These are phyloP conservation scores for Epichloe brachyelytri DNA, from an alignment of 2,329 filamentous ascomycete genomes.

Conservation along the genomic window DNA sequence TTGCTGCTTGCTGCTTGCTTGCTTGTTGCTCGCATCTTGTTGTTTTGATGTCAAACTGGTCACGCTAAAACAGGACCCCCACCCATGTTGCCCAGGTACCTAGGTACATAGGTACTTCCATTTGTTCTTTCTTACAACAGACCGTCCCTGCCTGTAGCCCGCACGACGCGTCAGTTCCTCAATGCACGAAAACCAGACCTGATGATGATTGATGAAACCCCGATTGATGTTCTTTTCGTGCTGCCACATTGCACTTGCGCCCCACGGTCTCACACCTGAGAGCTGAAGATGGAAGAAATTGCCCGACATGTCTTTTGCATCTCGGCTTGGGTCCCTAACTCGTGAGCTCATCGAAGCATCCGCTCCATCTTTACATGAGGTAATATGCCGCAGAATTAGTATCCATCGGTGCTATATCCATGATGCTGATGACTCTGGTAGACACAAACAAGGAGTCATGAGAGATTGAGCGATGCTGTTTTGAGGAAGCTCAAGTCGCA, in stretches of 20 bases:
- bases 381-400: conserved; percentile 18
- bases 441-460: conserved; percentile 25
- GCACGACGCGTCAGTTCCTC: background rate
- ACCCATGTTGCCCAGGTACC: background rate
- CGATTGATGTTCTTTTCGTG: background rate
- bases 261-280: background rate
- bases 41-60: background rate
- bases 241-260: background rate
- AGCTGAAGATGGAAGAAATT: conserved; percentile 3
- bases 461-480: conserved; percentile 32
- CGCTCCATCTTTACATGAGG: conserved; percentile 40
- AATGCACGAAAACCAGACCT: background rate
- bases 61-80: background rate
- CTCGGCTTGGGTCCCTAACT: conserved; percentile 48
- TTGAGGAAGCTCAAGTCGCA: conserved; percentile 40
- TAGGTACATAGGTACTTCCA: too few species aligned
- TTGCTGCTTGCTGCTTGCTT: background rate
- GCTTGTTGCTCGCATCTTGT: background rate
- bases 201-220: background rate
- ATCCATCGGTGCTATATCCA: too few species aligned
- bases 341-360: conserved; percentile 59
- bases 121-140: too few species aligned
- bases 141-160: too few species aligned
- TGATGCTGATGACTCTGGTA: conserved; percentile 7
- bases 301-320: conserved; percentile 54